Evolutionary conservation across 148 eudicot genomes (phyloP), one percentile per base, ranked within the genome.

Genomic region (Amaranthus hypochondriacus): DNA sequence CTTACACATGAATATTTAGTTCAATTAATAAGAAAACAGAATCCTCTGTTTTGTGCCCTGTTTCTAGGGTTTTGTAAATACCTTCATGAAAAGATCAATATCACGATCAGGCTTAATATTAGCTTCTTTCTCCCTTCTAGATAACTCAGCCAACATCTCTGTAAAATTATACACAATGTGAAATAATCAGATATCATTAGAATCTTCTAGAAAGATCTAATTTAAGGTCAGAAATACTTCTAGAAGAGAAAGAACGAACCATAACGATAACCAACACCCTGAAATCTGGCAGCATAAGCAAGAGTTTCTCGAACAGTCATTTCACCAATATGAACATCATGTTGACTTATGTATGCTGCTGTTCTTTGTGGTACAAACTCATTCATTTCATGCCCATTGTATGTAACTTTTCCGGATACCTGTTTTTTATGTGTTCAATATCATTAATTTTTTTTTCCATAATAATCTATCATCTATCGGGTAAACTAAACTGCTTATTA

Each of bases 291-390:
- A 54, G 94, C 87, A 75, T 82, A 92, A 2, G 86, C 89, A 66
- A 89, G 73, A 9, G 97, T 92, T 81, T 92, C 97, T 80, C 93
- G 82, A 7, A 92, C 97, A 51, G 97, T 92, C 87, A 92, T 84
- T 76, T 89, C 92, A 80, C 89, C 92, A 56, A 85, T 83, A 54
- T 92, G 97, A 5, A 82, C 79, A 81, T 92, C 95, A 83, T 90
- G 79, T 60, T 92, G 95, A 78, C 97, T 88, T 6, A 92, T 87
- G 70, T 92, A 92, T 1, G 94, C 92, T 50, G 94, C 88, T 42
- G 92, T 89, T 80, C 88, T 88, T 63, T 89, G 87, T 3, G 97
- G 94, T n/a, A 92, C 92, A 85, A 92, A 92, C 77, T 91, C 97
- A 5, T 83, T 70, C 86, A 91, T 79, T 3, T 59, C 75, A 77